Conservation (phyloP, 345 rosid species). For the Excoecaria agallocha region DNA sequence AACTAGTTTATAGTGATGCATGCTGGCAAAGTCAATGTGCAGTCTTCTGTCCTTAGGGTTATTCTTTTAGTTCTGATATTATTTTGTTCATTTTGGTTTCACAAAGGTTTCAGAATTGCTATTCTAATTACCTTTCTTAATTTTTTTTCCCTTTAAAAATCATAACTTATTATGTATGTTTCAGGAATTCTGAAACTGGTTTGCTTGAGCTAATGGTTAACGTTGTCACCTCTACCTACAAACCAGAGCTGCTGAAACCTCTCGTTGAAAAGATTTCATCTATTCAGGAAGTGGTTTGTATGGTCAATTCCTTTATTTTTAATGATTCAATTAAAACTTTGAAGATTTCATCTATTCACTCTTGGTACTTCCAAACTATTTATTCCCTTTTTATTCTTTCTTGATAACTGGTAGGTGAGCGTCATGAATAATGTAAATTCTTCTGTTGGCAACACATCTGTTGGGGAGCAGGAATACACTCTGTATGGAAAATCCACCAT, state of each 20-base stretch:
- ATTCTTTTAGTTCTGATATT: background rate
- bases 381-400: slow-evolving; percentile 1
- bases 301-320: slow-evolving; percentile 7
- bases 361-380: background rate
- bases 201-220: slow-evolving; percentile 82
- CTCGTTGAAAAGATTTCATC: slow-evolving; percentile 68
- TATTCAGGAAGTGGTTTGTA: slow-evolving; percentile 84
- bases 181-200: slow-evolving; percentile 66
- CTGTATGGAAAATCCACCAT: slow-evolving; percentile 71
- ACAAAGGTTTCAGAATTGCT: background rate
- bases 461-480: slow-evolving; percentile 83
- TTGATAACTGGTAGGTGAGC: slow-evolving; percentile 54
- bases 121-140: background rate
- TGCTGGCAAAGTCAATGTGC: background rate
- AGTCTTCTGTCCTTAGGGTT: background rate
- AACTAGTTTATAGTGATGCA: background rate
- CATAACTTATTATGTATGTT: slow-evolving; percentile 23
- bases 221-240: slow-evolving; percentile 80
- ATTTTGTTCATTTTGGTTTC: slow-evolving; percentile 6
- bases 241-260: slow-evolving; percentile 82
- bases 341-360: background rate
- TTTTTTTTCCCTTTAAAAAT: slow-evolving; percentile 1
- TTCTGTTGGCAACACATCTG: slow-evolving; percentile 86
- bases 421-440: slow-evolving; percentile 84
- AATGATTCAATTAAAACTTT: background rate